Conservation (phyloP, 164 flowering plant species). For the Macadamia tetraphylla region DNA sequence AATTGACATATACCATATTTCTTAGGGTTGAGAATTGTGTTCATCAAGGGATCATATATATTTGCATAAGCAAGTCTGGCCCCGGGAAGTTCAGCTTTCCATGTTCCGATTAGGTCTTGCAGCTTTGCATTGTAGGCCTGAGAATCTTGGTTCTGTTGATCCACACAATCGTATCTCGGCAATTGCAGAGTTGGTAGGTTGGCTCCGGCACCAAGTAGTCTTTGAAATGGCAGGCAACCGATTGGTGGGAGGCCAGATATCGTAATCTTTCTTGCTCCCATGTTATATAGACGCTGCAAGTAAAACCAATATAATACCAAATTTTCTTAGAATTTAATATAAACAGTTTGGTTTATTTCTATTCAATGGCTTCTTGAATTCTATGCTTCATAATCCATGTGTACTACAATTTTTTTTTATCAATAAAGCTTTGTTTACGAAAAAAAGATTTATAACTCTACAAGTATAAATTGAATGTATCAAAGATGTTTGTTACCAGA, state of each 20-base stretch:
- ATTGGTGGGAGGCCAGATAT: constrained; percentile 32
- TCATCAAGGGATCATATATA: constrained; percentile 21
- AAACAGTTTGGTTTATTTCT: no score
- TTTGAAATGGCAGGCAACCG: constrained; percentile 35
- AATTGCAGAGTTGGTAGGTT: background rate
- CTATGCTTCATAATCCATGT: no score
- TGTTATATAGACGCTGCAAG: constrained; percentile 17
- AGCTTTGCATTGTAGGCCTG: constrained; percentile 29
- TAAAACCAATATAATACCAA: no score
- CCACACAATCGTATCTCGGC: constrained; percentile 15
- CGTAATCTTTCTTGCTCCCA: constrained; percentile 27
- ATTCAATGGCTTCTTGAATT: no score
- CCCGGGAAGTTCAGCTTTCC: constrained; percentile 16
- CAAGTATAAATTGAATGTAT: no score
- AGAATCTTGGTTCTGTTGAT: constrained; percentile 24
- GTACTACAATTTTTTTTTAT: no score
- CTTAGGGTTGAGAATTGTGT: constrained; percentile 26
- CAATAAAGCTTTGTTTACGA: no score
- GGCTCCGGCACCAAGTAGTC: constrained; percentile 9
- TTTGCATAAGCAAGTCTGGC: constrained; percentile 19
- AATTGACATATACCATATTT: constrained; percentile 18
- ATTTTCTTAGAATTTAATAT: no score
- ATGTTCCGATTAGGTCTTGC: constrained; percentile 6
- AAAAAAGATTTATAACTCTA: no score
- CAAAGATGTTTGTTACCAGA: constrained; percentile 10